These are phyloP conservation scores for Chaetothyriales sp. DNA, from an alignment of 2,329 filamentous ascomycete genomes.

Conservation along the genomic window DNA sequence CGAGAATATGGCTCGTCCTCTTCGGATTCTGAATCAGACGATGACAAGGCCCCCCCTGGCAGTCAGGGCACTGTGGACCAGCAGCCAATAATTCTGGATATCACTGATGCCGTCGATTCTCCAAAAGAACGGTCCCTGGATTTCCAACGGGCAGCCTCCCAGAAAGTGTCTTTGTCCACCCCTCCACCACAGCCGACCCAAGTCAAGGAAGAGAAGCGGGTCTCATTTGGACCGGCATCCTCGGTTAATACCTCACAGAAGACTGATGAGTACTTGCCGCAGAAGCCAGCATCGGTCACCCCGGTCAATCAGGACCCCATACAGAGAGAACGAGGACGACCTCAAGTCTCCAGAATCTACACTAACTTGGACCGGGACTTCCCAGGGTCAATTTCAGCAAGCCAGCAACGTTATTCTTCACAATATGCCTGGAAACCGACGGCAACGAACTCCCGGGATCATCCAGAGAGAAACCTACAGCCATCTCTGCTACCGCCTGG, in stretches of 20 bases:
- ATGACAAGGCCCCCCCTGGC: slow-evolving; percentile 16
- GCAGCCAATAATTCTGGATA: slow-evolving; percentile 27
- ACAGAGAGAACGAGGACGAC: slow-evolving; percentile 8
- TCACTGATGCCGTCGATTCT: background rate
- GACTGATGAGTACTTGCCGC: background rate
- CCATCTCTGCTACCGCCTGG: background rate
- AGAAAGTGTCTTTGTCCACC: slow-evolving; percentile 10
- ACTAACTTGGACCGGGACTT: slow-evolving; percentile 11
- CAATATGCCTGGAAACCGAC: slow-evolving; percentile 11
- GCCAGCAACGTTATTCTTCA: slow-evolving; percentile 12
- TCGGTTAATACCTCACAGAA: background rate
- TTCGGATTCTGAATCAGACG: slow-evolving; percentile 9
- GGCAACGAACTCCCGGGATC: background rate
- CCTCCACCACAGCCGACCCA: background rate
- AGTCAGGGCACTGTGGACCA: slow-evolving; percentile 30
- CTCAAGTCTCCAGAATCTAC: slow-evolving; percentile 15
- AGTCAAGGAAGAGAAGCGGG: background rate
- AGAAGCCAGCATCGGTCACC: slow-evolving; percentile 12
- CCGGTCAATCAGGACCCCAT: slow-evolving; percentile 2
- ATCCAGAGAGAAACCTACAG: background rate
- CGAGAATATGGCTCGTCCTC: slow-evolving; percentile 24
- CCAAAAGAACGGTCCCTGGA: background rate
- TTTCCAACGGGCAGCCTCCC: slow-evolving; percentile 1
- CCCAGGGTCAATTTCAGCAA: slow-evolving; percentile 5
- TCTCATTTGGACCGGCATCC: background rate